Evolutionary conservation across 768 basidiomycete species (phyloP).

Genomic region (Gyrodon lividus): DNA sequence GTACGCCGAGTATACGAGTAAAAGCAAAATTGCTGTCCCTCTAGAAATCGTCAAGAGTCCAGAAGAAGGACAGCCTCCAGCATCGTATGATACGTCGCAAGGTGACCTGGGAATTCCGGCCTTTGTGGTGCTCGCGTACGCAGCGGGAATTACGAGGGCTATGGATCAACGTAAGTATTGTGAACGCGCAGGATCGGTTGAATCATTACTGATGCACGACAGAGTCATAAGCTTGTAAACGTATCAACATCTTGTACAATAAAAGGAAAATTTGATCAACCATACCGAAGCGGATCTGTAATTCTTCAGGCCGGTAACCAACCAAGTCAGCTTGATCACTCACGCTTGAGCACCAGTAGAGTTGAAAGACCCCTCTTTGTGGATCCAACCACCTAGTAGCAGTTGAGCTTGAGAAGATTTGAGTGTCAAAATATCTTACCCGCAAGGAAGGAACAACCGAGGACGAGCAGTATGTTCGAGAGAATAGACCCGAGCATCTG

Average conservation of each 20-base stretch:
- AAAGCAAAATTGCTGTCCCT: constrained; percentile 74
- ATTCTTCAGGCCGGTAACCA: neutral
- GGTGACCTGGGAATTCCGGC: neutral
- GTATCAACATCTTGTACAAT: constrained; percentile 45
- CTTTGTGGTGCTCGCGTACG: constrained; percentile 57
- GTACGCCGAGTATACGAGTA: constrained; percentile 72
- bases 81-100: constrained; percentile 8
- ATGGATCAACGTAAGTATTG: constrained; percentile 14
- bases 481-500: constrained; percentile 90
- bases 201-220: constrained; percentile 72
- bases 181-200: neutral
- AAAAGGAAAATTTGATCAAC: constrained; percentile 11
- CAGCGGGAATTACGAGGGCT: constrained; percentile 89
- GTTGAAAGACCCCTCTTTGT: constrained; percentile 70
- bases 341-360: constrained; percentile 86
- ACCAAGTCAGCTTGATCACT: constrained; percentile 26
- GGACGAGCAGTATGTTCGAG: constrained; percentile 85
- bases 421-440: constrained; percentile 37
- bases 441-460: constrained; percentile 89
- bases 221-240: constrained; percentile 74
- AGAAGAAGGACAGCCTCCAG: constrained; percentile 19
- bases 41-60: constrained; percentile 76
- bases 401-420: neutral
- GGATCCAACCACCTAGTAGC: constrained; percentile 59
- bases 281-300: constrained; percentile 38